Evolutionary conservation across 768 basidiomycete species (phyloP).

Genomic region (Collybia sp.): DNA sequence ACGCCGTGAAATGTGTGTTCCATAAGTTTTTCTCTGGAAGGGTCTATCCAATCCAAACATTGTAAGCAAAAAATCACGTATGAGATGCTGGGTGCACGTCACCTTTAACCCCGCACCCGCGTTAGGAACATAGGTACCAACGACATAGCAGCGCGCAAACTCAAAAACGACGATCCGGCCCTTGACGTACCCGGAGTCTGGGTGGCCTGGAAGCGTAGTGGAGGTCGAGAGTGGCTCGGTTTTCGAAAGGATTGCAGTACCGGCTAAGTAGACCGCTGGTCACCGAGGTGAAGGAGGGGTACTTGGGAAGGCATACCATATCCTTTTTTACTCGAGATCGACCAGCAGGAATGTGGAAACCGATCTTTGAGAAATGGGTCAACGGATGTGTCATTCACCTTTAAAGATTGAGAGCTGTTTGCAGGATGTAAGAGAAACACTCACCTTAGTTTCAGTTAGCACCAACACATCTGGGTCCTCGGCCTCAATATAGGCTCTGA

Average conservation of each 20-base stretch:
- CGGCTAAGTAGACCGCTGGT: conserved; percentile 41
- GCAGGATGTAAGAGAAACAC: not conserved
- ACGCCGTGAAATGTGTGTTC: conserved; percentile 72
- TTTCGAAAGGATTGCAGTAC: conserved; percentile 80
- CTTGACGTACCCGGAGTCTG: conserved; percentile 56
- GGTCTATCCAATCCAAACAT: conserved; percentile 48
- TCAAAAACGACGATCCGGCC: conserved; percentile 83
- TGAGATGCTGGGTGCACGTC: not conserved
- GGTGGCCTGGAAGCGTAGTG: conserved; percentile 71
- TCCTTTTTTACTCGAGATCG: conserved; percentile 72
- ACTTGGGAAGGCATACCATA: conserved; percentile 48
- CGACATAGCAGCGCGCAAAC: conserved; percentile 61
- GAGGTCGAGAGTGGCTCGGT: conserved; percentile 61
- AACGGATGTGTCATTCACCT: conserved; percentile 71
- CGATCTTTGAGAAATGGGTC: conserved; percentile 52
- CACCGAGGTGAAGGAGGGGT: not conserved
- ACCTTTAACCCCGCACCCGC: conserved; percentile 79
- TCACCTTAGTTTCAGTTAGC: conserved; percentile 82
- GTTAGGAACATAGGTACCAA: conserved; percentile 84
- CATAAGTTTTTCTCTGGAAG: conserved; percentile 73
- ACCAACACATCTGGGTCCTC: conserved; percentile 85
- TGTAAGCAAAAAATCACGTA: not conserved
- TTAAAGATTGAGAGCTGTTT: not conserved
- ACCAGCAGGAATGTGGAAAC: conserved; percentile 75
- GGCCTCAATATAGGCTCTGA: conserved; percentile 77